Conservation (phyloP, 75 land plant species). For the Isoetes taiwanensis region DNA sequence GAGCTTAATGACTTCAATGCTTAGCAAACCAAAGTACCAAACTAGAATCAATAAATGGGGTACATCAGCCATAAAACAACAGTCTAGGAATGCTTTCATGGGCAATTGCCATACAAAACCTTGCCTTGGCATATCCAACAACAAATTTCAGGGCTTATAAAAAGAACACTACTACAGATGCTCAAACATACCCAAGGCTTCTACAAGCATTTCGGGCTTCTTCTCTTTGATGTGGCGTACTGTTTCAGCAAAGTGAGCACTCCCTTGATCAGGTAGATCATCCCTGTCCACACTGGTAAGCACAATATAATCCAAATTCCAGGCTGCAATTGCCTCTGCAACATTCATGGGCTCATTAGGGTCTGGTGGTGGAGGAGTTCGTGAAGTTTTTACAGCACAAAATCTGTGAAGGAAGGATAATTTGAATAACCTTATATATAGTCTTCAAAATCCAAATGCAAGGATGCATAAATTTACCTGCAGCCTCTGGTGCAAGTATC, state of each 20-base stretch:
- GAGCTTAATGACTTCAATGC: not conserved
- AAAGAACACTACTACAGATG: not conserved
- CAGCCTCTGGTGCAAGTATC: slow-evolving; percentile 97
- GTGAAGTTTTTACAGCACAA: slow-evolving; percentile 96
- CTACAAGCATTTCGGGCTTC: slow-evolving; percentile 84
- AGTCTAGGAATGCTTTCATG: too few relatives aligned
- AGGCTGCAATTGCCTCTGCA: slow-evolving; percentile 90
- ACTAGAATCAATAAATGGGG: not conserved
- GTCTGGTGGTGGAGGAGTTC: slow-evolving; percentile 83
- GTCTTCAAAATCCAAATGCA: not conserved
- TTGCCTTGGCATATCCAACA: too few relatives aligned
- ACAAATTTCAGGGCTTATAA: not conserved
- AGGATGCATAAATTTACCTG: slow-evolving; percentile 31
- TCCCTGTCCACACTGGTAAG: slow-evolving; percentile 94
- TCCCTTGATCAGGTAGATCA: slow-evolving; percentile 93
- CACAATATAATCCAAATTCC: slow-evolving; percentile 96
- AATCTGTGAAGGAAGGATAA: slow-evolving; percentile 42
- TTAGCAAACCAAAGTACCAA: not conserved
- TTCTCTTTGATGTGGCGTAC: slow-evolving; percentile 56
- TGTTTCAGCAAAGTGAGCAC: slow-evolving; percentile 89
- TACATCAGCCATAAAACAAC: too few relatives aligned
- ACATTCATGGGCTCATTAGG: slow-evolving; percentile 83
- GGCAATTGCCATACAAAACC: too few relatives aligned
- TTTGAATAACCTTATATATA: not conserved
- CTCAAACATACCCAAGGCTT: slow-evolving; percentile 61